Evolutionary conservation across 1,284 basidiomycete species (phyloP), one percentile per base, ranked within the genome.

Genomic region (Agaricales sp.): DNA sequence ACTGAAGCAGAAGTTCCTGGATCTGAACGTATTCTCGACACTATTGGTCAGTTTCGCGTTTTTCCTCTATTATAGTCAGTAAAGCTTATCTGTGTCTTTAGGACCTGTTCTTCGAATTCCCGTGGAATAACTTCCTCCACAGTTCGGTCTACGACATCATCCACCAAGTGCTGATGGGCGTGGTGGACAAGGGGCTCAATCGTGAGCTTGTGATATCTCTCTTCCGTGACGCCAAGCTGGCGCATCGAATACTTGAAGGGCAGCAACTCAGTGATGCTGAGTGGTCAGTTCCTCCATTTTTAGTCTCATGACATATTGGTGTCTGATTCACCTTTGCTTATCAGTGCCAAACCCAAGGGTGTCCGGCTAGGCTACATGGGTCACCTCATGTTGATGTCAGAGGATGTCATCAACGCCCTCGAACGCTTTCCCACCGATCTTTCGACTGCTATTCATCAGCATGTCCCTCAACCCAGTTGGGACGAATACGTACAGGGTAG

Each of bases 61-160:
- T 26, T 44, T 47, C 22, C n/a, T 13, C 46, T 16, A 43, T 48
- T n/a, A 24, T 35, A 23, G 30, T 35, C 30, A 35, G 22, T 50
- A 22, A 46, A 48, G 30, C 39, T 49, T 24, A 49, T 23, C 26
- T 38, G 38, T 18, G 19, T 49, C 23, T 18, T 43, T 57, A 92
- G 87, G 87, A 93, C 58, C 71, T 98, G 37, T 98, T 99, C 72
- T 97, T 98, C 63, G 82, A 90, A 53, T 96, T 87, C 59, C 92
- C 93, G 0, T 93, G 92, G 87, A 98, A 99, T 70, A 98, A 99
- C 62, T 98, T 99, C 63, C 68, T 99, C 39, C 96, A 99, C 64
- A 94, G 92, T 59, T 87, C 95, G 13, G 92, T 97, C 14, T 99
- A 99, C 62, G 96, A 99, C 64, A 74, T 98, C 46, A 74, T 99